A percentile compares a stretch with the other conserved stretches of the same genome.
Conservation (phyloP, 352 stramenopile species). For the Phytopythium helicoides region DNA sequence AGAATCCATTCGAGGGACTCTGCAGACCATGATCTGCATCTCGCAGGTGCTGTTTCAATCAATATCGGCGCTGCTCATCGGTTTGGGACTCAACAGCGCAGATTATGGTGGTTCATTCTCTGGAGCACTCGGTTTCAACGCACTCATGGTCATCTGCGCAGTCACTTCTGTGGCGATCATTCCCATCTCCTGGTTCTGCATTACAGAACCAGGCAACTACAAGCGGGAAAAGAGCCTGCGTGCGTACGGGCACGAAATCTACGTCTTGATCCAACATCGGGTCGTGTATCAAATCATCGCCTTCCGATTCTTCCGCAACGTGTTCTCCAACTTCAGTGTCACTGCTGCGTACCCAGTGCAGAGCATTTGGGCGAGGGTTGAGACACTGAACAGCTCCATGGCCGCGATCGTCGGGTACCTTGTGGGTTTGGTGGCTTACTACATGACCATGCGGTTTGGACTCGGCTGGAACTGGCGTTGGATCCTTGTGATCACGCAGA, state of each 20-base stretch:
- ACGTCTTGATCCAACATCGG: constrained; percentile 48
- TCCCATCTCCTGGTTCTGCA: constrained; percentile 46
- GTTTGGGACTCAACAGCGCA: constrained; percentile 52
- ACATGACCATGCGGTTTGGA: constrained; percentile 29
- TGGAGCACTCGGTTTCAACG: constrained; percentile 42
- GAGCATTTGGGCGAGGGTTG: constrained; percentile 40
- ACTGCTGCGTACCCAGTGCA: constrained; percentile 42
- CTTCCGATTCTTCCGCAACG: constrained; percentile 58
- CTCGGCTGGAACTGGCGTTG: constrained; percentile 55
- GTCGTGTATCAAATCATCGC: constrained; percentile 55
- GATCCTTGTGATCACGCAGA: constrained; percentile 35
- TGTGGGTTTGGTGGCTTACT: constrained; percentile 27
- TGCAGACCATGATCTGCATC: constrained; percentile 62
- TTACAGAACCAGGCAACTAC: constrained; percentile 34
- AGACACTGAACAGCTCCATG: constrained; percentile 40
- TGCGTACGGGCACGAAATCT: constrained; percentile 30
- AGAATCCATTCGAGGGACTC: constrained; percentile 37
- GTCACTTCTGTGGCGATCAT: constrained; percentile 29
- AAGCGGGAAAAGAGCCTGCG: constrained; percentile 15
- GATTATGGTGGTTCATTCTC: constrained; percentile 56
- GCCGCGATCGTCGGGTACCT: constrained; percentile 33
- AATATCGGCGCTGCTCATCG: constrained; percentile 43
- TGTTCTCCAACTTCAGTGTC: constrained; percentile 44
- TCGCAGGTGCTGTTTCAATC: constrained; percentile 30
- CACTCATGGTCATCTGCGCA: constrained; percentile 46